Conservation (phyloP, 164 flowering plant genomes). For the Annona squamosa region DNA sequence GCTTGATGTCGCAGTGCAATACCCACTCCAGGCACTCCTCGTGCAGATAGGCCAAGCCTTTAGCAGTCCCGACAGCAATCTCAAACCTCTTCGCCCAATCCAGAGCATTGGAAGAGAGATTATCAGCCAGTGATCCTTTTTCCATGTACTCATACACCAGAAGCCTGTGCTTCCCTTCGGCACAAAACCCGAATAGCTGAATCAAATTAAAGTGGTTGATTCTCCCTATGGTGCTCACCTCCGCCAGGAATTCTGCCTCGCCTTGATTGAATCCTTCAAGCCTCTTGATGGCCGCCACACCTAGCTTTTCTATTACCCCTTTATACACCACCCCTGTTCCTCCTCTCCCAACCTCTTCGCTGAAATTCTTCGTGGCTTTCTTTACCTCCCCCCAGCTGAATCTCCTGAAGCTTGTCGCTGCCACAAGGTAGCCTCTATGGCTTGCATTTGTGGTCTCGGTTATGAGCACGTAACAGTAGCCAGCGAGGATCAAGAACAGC, state of each 20-base stretch:
- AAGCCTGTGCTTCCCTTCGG: conserved; percentile 19
- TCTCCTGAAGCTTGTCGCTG: neutral
- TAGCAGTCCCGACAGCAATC: conserved; percentile 28
- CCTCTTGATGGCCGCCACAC: conserved; percentile 22
- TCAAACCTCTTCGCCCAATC: conserved; percentile 18
- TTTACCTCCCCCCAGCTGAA: neutral
- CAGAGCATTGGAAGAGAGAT: conserved; percentile 12
- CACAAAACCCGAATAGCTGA: conserved; percentile 29
- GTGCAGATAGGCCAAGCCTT: conserved; percentile 33
- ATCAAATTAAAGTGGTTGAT: conserved; percentile 34
- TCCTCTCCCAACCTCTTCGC: conserved; percentile 1
- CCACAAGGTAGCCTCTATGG: conserved; percentile 6
- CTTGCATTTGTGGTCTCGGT: neutral
- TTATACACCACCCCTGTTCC: conserved; percentile 25
- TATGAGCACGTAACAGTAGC: conserved; percentile 8
- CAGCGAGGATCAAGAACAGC: conserved; percentile 2
- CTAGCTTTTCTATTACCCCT: conserved; percentile 13
- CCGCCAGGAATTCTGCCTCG: conserved; percentile 27
- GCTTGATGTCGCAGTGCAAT: conserved; percentile 35
- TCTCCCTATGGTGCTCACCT: conserved; percentile 23
- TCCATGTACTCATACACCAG: conserved; percentile 34
- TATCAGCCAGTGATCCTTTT: conserved; percentile 23
- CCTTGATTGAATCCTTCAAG: conserved; percentile 16
- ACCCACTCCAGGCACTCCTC: conserved; percentile 41
- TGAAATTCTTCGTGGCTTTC: neutral